These are phyloP conservation scores for Linum tenue DNA, from an alignment of 345 rosid genomes.

Conservation along the genomic window DNA sequence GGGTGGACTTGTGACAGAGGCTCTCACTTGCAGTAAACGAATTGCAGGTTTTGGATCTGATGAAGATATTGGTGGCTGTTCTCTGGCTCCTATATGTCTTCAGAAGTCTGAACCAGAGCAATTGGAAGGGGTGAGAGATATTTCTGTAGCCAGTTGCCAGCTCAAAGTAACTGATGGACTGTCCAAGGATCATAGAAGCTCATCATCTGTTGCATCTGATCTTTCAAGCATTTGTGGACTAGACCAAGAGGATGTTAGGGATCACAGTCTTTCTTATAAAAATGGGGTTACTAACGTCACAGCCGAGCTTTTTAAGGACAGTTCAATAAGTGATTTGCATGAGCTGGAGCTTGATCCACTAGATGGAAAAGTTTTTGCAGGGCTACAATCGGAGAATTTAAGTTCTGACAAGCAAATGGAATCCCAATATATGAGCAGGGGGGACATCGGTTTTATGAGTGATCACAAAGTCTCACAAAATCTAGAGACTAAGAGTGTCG, in stretches of 20 bases:
- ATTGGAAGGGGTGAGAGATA: slow-evolving; percentile 31
- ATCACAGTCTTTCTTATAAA: slow-evolving; percentile 23
- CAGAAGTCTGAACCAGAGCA: slow-evolving; percentile 22
- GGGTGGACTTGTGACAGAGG: slow-evolving; percentile 18
- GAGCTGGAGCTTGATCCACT: slow-evolving; percentile 34
- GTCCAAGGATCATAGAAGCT: slow-evolving; percentile 12
- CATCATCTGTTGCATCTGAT: slow-evolving; percentile 14
- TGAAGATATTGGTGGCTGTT: slow-evolving; percentile 15
- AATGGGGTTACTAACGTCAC: slow-evolving; percentile 28
- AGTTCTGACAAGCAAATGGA: slow-evolving; percentile 23
- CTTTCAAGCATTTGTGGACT: slow-evolving; percentile 16
- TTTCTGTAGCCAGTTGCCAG: slow-evolving; percentile 27
- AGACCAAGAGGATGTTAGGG: slow-evolving; percentile 21
- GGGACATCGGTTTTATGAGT: slow-evolving; percentile 17
- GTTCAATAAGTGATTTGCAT: slow-evolving; percentile 28
- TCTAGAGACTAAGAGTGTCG: slow-evolving; percentile 17
- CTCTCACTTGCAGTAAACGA: slow-evolving; percentile 15
- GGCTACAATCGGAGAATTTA: slow-evolving; percentile 11
- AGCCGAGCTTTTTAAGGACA: slow-evolving; percentile 27
- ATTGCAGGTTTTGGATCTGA: slow-evolving; percentile 23
- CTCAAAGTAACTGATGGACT: slow-evolving; percentile 18
- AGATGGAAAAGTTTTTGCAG: slow-evolving; percentile 19
- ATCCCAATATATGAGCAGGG: slow-evolving; percentile 12
- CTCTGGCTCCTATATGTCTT: slow-evolving; percentile 16
- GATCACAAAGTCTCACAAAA: slow-evolving; percentile 14